phyloP scores from a whole-genome alignment of 2,329 filamentous ascomycete genomes.

The Salinomyces thailandicus region DNA sequence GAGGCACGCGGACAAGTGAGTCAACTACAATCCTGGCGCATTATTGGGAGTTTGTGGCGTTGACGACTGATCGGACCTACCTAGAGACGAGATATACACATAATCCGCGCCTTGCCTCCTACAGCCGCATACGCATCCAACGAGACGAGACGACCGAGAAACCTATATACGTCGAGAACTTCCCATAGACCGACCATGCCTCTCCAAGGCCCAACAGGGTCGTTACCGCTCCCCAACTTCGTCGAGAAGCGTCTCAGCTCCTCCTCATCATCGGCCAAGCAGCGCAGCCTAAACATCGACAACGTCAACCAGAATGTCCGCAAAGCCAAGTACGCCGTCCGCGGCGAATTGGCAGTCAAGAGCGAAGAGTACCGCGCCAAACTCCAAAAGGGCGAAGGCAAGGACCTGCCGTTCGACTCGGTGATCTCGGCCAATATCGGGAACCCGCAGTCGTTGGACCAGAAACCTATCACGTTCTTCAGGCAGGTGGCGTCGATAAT shows the following conservation, averaged over 20 bases:
- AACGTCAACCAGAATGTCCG: conserved; percentile 90
- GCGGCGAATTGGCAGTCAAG: conserved; percentile 87
- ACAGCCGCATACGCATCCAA: no score
- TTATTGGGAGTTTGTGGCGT: no score
- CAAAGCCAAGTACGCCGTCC: conserved; percentile 88
- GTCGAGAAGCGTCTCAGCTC: conserved; percentile 3
- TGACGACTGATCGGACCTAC: no score
- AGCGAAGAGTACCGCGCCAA: conserved; percentile 80
- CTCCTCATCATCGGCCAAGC: background rate
- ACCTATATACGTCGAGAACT: no score
- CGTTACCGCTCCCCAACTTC: conserved; percentile 3
- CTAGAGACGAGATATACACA: no score
- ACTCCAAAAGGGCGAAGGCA: conserved; percentile 49
- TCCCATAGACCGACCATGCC: background rate
- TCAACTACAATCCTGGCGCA: no score
- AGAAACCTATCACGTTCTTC: conserved; percentile 99
- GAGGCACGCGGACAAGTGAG: background rate
- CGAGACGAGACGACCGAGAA: no score
- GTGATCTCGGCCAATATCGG: conserved; percentile 98
- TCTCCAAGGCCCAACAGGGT: conserved; percentile 2
- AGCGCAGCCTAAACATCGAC: conserved; percentile 50
- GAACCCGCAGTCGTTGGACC: conserved; percentile 96
- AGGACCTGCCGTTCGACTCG: conserved; percentile 68
- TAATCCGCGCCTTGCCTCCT: no score
- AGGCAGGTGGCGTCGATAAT: conserved; percentile 87